Conservation (phyloP, 805 yeast species). For the Candida palmyrensis region DNA sequence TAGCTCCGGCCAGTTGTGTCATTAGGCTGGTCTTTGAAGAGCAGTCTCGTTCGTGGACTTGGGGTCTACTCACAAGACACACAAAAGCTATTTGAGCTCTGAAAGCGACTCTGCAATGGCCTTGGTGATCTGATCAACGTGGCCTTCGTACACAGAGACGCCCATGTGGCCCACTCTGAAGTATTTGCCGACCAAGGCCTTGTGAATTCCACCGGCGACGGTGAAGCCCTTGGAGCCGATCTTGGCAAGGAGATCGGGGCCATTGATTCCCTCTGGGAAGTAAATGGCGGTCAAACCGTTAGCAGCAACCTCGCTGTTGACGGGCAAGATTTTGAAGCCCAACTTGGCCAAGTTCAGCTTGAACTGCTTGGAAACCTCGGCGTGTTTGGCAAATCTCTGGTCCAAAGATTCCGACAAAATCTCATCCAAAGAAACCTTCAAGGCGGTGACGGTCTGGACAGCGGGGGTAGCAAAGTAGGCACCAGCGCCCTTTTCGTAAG, state of each 20-base stretch:
- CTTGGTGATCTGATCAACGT: slow-evolving; percentile 26
- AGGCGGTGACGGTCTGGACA: slow-evolving; percentile 77
- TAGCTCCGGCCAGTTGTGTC: no score
- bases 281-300: slow-evolving; percentile 84
- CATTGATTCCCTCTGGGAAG: slow-evolving; percentile 70
- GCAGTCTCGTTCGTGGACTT: no score
- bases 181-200: slow-evolving; percentile 72
- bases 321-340: slow-evolving; percentile 70
- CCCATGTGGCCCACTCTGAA: slow-evolving; percentile 98
- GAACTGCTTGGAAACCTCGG: slow-evolving; percentile 56
- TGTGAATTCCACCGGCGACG: slow-evolving; percentile 88
- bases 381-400: slow-evolving; percentile 60
- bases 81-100: slow-evolving; percentile 13
- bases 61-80: no score
- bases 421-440: slow-evolving; percentile 70
- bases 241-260: slow-evolving; percentile 56
- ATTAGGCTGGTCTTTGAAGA: no score
- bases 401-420: slow-evolving; percentile 54
- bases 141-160: slow-evolving; percentile 48
- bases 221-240: slow-evolving; percentile 63
- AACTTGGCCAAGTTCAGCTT: slow-evolving; percentile 51
- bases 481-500: slow-evolving; percentile 72
- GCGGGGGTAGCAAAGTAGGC: slow-evolving; percentile 98
- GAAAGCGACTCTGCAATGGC: slow-evolving; percentile 29
- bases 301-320: slow-evolving; percentile 57